Conservation (phyloP, 192 early-diverging fungal genomes). For the Coemansia sp. region DNA sequence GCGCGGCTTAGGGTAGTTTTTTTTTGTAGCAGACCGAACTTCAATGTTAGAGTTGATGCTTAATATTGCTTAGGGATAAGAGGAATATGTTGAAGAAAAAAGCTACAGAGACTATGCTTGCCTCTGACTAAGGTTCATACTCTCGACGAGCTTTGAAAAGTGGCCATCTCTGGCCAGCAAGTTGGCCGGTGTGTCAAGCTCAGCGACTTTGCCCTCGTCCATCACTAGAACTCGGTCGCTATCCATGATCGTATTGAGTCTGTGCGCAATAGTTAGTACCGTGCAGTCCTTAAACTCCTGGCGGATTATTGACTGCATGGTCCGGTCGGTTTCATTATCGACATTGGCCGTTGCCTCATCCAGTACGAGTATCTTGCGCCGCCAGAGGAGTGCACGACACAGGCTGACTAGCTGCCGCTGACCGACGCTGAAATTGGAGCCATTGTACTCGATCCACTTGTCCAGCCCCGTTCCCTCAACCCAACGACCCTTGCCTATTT, state of each 20-base stretch:
- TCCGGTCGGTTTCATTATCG: conserved; percentile 58
- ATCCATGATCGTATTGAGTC: conserved; percentile 67
- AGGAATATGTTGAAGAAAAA: neutral
- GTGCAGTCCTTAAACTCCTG: conserved; percentile 35
- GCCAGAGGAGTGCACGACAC: conserved; percentile 66
- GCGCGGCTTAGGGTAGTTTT: neutral
- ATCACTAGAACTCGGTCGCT: conserved; percentile 66
- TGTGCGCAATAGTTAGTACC: conserved; percentile 72
- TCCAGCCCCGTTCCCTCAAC: conserved; percentile 17
- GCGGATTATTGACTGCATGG: conserved; percentile 68
- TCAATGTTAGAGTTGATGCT: neutral
- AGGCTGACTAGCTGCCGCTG: conserved; percentile 68
- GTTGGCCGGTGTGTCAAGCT: conserved; percentile 31
- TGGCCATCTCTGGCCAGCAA: conserved; percentile 15
- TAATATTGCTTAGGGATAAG: neutral
- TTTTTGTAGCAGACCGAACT: neutral
- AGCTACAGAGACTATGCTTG: neutral
- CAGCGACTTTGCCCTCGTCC: conserved; percentile 34
- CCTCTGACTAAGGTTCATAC: conserved; percentile 13
- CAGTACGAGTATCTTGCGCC: conserved; percentile 71
- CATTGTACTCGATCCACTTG: conserved; percentile 49
- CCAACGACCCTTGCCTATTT: neutral
- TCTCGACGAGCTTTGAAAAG: conserved; percentile 20
- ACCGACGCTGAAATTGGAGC: conserved; percentile 73
- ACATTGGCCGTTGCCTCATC: conserved; percentile 78